A percentile compares a stretch with the other conserved stretches of the same genome.
phyloP scores from a whole-genome alignment of 768 basidiomycete genomes.

The Hygrocybe punicea region DNA sequence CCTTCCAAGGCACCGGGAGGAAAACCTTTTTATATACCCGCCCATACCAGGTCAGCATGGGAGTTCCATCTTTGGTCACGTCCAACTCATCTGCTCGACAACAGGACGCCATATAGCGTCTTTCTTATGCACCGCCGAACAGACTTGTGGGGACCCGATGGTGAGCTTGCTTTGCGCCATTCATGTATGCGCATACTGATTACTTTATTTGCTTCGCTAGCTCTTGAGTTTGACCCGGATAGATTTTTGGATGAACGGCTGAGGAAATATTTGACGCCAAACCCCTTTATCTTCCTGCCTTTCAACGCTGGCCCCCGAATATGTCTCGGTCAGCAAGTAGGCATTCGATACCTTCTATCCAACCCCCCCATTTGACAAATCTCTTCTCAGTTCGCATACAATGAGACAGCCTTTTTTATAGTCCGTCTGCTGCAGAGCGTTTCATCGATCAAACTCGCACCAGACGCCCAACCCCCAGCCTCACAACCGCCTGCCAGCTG shows the following conservation, averaged over 20 bases:
- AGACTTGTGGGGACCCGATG: conserved; percentile 68
- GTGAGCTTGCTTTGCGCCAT: conserved; percentile 24
- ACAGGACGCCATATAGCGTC: conserved; percentile 45
- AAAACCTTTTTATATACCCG: conserved; percentile 41
- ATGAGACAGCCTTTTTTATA: conserved; percentile 62
- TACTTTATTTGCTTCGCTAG: too few relatives aligned
- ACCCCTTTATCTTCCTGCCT: conserved; percentile 56
- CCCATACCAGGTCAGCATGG: conserved; percentile 28
- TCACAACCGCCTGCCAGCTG: conserved; percentile 46
- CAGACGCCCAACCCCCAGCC: conserved; percentile 42
- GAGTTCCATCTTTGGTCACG: not conserved
- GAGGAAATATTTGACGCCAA: conserved; percentile 51
- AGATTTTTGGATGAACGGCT: conserved; percentile 62
- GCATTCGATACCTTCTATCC: conserved; percentile 2
- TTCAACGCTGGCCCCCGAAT: conserved; percentile 53
- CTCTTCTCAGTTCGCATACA: conserved; percentile 55
- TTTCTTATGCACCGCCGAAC: conserved; percentile 58
- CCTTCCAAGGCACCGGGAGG: conserved; percentile 30
- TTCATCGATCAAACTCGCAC: conserved; percentile 42
- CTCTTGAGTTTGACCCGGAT: conserved; percentile 60
- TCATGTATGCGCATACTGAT: not conserved
- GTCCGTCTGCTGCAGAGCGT: conserved; percentile 57
- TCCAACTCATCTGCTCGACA: not conserved
- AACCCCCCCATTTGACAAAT: not conserved
- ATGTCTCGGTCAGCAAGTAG: conserved; percentile 49